A percentile compares a stretch with the other conserved stretches of the same genome.
Evolutionary conservation across 2,329 filamentous ascomycete genomes (phyloP).

Genomic region (Botrytis porri): DNA sequence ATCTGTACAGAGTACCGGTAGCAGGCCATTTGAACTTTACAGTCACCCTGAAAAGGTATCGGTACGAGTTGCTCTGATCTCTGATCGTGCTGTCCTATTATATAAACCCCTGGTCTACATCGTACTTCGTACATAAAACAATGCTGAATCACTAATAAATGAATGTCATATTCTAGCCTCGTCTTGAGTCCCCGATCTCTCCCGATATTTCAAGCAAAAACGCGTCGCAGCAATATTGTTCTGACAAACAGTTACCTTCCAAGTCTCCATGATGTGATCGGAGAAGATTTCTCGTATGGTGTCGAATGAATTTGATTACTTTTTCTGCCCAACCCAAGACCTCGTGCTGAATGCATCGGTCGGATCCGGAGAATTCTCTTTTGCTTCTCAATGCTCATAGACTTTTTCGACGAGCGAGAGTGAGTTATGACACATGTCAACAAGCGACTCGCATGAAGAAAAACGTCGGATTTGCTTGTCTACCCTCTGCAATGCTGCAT

Average conservation of each 20-base stretch:
- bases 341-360: not conserved
- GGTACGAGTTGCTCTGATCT: not conserved
- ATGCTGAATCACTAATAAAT: not conserved
- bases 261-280: conserved; percentile 1
- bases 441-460: conserved; percentile 3
- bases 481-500: not conserved
- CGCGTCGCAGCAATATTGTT: not conserved
- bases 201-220: not conserved
- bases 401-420: not conserved
- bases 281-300: not conserved
- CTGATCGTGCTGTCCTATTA: not conserved
- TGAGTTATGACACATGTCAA: not conserved
- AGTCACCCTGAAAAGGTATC: not conserved
- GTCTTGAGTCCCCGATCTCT: conserved; percentile 11
- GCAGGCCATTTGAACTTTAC: not conserved
- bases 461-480: conserved; percentile 3
- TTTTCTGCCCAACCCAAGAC: conserved; percentile 10
- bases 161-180: conserved; percentile 13
- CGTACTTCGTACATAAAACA: not conserved
- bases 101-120: not conserved
- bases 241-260: not conserved
- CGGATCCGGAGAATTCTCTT: not conserved
- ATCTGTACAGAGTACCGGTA: not conserved
- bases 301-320: not conserved
- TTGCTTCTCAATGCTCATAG: not conserved